phyloP scores from a whole-genome alignment of 257 asterid genomes.

The Leptodermis oblonga region DNA sequence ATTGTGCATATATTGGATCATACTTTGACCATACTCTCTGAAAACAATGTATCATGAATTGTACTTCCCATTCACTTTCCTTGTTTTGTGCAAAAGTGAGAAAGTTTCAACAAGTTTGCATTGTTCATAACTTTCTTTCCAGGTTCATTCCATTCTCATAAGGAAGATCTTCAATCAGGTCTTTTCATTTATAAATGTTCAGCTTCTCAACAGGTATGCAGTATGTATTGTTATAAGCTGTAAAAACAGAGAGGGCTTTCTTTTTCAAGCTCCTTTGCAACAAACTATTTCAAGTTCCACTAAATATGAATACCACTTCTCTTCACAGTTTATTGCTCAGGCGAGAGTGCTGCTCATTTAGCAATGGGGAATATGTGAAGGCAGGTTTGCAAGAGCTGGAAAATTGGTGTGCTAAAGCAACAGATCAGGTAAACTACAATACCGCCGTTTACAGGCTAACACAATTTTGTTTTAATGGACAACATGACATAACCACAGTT shows the following conservation, averaged over 20 bases:
- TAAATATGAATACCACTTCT: slow-evolving; percentile 7
- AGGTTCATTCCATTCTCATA: slow-evolving; percentile 69
- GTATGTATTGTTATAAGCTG: slow-evolving; percentile 11
- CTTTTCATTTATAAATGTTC: slow-evolving; percentile 91
- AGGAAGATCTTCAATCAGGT: slow-evolving; percentile 86
- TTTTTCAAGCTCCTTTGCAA: slow-evolving; percentile 3
- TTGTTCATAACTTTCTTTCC: slow-evolving; percentile 21
- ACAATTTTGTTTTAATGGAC: slow-evolving; percentile 17
- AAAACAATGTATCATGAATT: slow-evolving; percentile 50
- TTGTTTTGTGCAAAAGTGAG: slow-evolving; percentile 13
- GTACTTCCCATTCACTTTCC: slow-evolving; percentile 15
- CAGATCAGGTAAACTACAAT: slow-evolving; percentile 45
- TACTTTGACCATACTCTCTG: slow-evolving; percentile 61
- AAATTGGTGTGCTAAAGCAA: slow-evolving; percentile 70
- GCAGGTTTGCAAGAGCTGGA: slow-evolving; percentile 88
- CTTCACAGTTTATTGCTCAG: slow-evolving; percentile 74
- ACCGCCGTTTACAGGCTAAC: slow-evolving; percentile 4
- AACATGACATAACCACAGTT: slow-evolving; percentile 20
- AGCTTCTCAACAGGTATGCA: slow-evolving; percentile 85
- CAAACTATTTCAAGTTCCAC: slow-evolving; percentile 11
- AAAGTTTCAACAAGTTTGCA: not conserved
- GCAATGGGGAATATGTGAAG: slow-evolving; percentile 91
- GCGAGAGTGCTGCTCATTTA: slow-evolving; percentile 94
- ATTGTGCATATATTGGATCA: slow-evolving; percentile 63
- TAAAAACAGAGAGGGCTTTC: not conserved